Conservation (phyloP, 495 filamentous ascomycete species). For the Xeromyces bisporus region DNA sequence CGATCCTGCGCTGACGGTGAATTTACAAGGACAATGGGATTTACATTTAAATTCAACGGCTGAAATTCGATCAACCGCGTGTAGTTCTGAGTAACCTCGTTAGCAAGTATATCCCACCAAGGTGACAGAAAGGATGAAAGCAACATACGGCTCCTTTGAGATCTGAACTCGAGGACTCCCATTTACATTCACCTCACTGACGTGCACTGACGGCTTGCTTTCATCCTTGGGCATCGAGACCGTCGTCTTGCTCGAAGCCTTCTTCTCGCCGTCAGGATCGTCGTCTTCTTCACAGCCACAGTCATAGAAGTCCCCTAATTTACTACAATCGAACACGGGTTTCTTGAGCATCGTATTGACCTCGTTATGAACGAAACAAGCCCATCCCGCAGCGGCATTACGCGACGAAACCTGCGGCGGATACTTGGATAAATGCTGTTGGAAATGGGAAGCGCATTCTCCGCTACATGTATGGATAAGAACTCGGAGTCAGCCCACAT, state of each 20-base stretch:
- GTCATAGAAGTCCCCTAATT: conserved; percentile 86
- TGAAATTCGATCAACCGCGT: conserved; percentile 10
- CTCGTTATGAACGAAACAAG: conserved; percentile 84
- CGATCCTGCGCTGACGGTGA: not conserved
- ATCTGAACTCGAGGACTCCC: conserved; percentile 18
- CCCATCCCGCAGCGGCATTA: conserved; percentile 76
- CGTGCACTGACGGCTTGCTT: conserved; percentile 3
- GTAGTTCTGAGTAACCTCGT: conserved; percentile 11
- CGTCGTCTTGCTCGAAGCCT: conserved; percentile 2
- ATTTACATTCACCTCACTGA: conserved; percentile 6
- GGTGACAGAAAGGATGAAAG: not conserved
- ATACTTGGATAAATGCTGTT: conserved; percentile 57
- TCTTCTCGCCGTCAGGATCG: conserved; percentile 5
- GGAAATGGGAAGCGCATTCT: conserved; percentile 88
- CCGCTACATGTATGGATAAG: too few species aligned
- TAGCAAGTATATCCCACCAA: too few species aligned
- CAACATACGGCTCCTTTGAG: conserved; percentile 25
- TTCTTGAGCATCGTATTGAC: conserved; percentile 82
- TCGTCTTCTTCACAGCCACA: conserved; percentile 82
- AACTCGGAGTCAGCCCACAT: conserved; percentile 4
- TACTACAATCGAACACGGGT: conserved; percentile 67
- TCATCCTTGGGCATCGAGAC: conserved; percentile 2
- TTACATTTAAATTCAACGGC: not conserved
- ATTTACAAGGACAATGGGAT: too few species aligned
- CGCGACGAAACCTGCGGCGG: conserved; percentile 84